These are phyloP conservation scores for Strobilomyces echinocephalus DNA, from an alignment of 768 basidiomycete genomes.

Conservation along the genomic window DNA sequence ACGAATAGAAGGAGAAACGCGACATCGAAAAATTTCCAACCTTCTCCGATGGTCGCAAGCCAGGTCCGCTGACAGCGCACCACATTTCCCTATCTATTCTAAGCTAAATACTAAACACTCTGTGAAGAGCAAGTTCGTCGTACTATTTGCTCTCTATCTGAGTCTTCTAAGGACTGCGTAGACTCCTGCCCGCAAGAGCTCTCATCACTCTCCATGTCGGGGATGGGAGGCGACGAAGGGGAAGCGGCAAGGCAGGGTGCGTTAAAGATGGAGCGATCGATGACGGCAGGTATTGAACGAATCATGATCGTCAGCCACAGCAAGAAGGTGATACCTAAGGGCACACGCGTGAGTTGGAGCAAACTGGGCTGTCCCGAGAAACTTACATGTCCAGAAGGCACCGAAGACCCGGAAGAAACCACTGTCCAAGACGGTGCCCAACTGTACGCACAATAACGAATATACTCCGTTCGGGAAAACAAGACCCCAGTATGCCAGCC, in stretches of 20 bases:
- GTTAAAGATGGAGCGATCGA: conserved; percentile 44
- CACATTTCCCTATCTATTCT: not conserved
- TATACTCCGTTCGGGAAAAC: conserved; percentile 56
- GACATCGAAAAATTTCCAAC: not conserved
- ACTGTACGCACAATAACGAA: conserved; percentile 44
- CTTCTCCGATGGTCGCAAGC: not conserved
- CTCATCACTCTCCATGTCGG: conserved; percentile 2
- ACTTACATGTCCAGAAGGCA: conserved; percentile 48
- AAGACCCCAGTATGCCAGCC: conserved; percentile 49
- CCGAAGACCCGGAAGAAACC: conserved; percentile 50
- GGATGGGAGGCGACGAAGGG: not conserved
- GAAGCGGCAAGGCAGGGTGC: conserved; percentile 38
- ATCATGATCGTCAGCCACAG: conserved; percentile 41
- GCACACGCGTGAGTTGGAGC: not conserved
- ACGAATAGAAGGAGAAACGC: not conserved
- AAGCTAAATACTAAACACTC: not conserved
- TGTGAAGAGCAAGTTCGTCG: not conserved
- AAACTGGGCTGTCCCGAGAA: not conserved
- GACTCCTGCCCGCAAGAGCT: not conserved
- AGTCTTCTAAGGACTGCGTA: not conserved
- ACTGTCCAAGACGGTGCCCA: conserved; percentile 46
- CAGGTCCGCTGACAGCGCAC: not conserved
- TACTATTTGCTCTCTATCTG: not conserved
- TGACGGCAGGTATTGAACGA: conserved; percentile 41
- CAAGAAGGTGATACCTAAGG: conserved; percentile 36